Evolutionary conservation across 2,329 filamentous ascomycete species (phyloP), one percentile per base, ranked within the genome.

Genomic region (Ophioceras dolichostomum): DNA sequence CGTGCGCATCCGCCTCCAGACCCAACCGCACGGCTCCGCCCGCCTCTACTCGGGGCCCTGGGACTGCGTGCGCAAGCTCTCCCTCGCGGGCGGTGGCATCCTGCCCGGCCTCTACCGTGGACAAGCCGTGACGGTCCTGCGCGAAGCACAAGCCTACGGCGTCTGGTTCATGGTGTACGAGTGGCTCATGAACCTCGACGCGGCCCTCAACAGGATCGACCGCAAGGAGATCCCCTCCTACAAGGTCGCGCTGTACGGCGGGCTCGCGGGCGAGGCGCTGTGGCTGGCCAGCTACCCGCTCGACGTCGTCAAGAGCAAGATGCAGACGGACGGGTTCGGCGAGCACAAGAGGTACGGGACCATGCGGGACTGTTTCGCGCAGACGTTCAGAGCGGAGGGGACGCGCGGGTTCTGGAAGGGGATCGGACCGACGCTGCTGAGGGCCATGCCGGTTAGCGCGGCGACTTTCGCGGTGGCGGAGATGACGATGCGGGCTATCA

Each of bases 231-330:
- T 98, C 27, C 76, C 85, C 13, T 79, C 74, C 37, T 79, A 79
- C 59, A 96, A 94, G 64, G 76, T 98, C 35, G 91, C 91, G 10
- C 64, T 85, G 10, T 98, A 96, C 57, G 91, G 91, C 45, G 91
- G 91, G 32, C 60, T 98, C 29, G 91, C 91, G 0, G 91, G 91
- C 48, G 91, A 98, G 68, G 85, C 79, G 37, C 72, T 98, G 40
- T 98, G 91, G 91, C 66, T 98, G 39, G 72, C 73, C 26, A 94
- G 86, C 54, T 98, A 98, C 62, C 91, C 91, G 17, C 82, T 98
- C 46, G 91, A 98, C 61, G 89, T 98, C 20, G 64, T 98, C 62
- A 98, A 98, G 82, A 94, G 86, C 63, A 96, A 94, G 75, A 95
- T 96, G 89, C 91, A 98, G 73, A 94, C 82, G 41, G 91, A 98